A percentile compares a stretch with the other conserved stretches of the same genome.
phyloP scores from a whole-genome alignment of 257 asterid species.

The Parsonsia alboflavescens region DNA sequence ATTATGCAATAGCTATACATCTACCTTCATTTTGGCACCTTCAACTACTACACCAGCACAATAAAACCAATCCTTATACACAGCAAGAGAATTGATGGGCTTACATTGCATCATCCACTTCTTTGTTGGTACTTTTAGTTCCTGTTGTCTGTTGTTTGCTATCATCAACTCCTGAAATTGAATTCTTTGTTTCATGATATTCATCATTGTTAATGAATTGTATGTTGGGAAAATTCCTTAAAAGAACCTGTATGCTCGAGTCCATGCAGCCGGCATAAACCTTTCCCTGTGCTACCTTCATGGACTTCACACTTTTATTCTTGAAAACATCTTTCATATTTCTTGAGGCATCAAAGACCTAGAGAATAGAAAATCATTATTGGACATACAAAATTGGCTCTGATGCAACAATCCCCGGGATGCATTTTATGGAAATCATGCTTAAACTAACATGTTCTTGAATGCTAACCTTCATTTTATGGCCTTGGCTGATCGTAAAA shows the following conservation, averaged over 20 bases:
- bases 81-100: conserved; percentile 58
- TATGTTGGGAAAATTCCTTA: conserved; percentile 2
- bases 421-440: neutral
- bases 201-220: neutral
- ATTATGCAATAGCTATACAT: neutral
- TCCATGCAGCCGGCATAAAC: conserved; percentile 74
- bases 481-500: conserved; percentile 54
- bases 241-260: conserved; percentile 70
- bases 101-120: conserved; percentile 66
- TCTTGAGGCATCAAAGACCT: conserved; percentile 69
- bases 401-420: neutral
- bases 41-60: conserved; percentile 51
- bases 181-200: conserved; percentile 1
- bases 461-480: conserved; percentile 58
- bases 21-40: conserved; percentile 75
- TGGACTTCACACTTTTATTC: conserved; percentile 63
- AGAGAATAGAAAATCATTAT: neutral
- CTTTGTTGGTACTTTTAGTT: conserved; percentile 65
- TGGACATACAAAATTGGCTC: neutral
- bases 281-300: conserved; percentile 56
- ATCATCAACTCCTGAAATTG: conserved; percentile 53
- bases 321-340: conserved; percentile 51
- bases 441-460: neutral
- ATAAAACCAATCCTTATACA: conserved; percentile 78
- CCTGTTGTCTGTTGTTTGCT: conserved; percentile 56